Base-by-base conservation (phyloP, 192 early-diverging fungal genomes). In the Rhizoclosmatium globosum region DNA sequence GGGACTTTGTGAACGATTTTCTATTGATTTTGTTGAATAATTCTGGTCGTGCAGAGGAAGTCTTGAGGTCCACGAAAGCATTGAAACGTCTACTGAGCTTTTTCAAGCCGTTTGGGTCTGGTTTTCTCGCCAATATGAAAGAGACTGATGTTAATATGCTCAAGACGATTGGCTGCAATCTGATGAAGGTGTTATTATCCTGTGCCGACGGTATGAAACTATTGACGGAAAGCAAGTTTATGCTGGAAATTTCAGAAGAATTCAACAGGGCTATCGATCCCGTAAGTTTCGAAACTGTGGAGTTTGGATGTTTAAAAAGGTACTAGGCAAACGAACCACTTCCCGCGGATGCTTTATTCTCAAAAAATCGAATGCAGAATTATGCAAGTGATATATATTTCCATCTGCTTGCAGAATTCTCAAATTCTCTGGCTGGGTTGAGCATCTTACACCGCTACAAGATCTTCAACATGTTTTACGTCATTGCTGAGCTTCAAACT, bases 361-460 rank as follows among this genome's bases (percentile, higher is more conserved):
- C 92, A 4, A 90, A 88, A 68, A 93, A 93, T 42, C 77, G 91
- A 57, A 91, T 96, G 86, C 92, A 92, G 65, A 86, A 74, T 39
- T 92, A 93, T 1, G 68, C 93, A 44, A 93, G 92, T 2, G 85
- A 88, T 17, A 93, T 93, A 0, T 96, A 96, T 71, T 96, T 96
- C 83, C 90, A 88, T 0, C 78, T 96, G 61, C 81, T 96, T 15
- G 92, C 94, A 4, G 78, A 86, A 2, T 77, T 94, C 2, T 89
- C 86, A 71, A 87, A 89, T 69, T 84, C 81, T 39, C 85, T 87
- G 11, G 93, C 91, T 21, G 95, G 95, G 15, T 83, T 92, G 23
- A 64, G 73, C 19, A 74, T 64, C 21, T 42, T 74, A 7, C 6
- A 59, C 45, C 23, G 89, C 62, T 94, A 93, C 82, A 91, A 91